Evolutionary conservation across 371 early-diverging fungal species (phyloP).

Genomic region (Fennellomyces sp.): DNA sequence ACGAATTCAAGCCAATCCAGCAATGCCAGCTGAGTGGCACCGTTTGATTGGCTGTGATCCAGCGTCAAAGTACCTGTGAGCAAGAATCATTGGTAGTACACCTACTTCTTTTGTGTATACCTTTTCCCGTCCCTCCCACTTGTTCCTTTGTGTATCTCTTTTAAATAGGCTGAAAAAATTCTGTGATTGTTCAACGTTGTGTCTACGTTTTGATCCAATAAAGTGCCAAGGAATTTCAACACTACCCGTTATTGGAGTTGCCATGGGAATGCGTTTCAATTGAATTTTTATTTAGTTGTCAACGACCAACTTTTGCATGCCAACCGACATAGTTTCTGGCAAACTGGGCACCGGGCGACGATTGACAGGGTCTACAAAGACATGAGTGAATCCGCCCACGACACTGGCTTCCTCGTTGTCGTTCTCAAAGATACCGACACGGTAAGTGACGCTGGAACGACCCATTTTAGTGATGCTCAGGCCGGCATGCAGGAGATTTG

Average conservation of each 20-base stretch:
- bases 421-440: slow-evolving; percentile 62
- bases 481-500: slow-evolving; percentile 57
- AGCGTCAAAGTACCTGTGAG: no score
- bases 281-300: background rate
- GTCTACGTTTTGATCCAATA: no score
- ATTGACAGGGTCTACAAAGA: slow-evolving; percentile 41
- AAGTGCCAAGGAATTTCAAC: no score
- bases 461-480: slow-evolving; percentile 58
- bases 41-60: background rate
- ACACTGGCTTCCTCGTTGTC: slow-evolving; percentile 36
- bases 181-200: no score
- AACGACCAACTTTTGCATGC: slow-evolving; percentile 14
- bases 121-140: no score
- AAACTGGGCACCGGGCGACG: slow-evolving; percentile 36
- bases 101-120: no score
- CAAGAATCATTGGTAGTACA: no score
- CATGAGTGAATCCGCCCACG: slow-evolving; percentile 51
- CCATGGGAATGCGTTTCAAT: background rate
- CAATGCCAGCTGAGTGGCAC: background rate
- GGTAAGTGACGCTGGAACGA: slow-evolving; percentile 59
- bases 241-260: no score
- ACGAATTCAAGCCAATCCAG: slow-evolving; percentile 1
- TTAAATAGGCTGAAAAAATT: no score
- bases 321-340: slow-evolving; percentile 26
- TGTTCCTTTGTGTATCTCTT: no score